phyloP scores from a whole-genome alignment of 1,284 basidiomycete genomes.

The Exobasidium rhododendri region DNA sequence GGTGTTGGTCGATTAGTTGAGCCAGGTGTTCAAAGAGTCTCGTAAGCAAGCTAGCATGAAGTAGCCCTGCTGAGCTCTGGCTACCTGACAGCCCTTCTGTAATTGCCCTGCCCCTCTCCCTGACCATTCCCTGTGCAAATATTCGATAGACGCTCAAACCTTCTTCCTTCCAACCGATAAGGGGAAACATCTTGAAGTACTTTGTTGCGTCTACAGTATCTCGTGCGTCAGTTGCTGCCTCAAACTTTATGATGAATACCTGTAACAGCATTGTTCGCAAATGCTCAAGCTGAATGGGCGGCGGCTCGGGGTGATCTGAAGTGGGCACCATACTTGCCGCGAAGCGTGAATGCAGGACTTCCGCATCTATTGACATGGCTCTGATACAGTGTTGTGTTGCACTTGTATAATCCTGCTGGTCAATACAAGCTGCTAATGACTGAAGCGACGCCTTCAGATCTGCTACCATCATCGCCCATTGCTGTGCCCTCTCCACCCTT shows the following conservation, averaged over 20 bases:
- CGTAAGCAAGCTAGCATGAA: conserved; percentile 58
- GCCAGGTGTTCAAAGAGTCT: conserved; percentile 92
- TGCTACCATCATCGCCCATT: conserved; percentile 79
- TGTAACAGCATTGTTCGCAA: conserved; percentile 73
- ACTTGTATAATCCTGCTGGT: conserved; percentile 87
- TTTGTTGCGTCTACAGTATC: conserved; percentile 72
- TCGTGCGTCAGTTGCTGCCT: conserved; percentile 67
- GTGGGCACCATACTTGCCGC: conserved; percentile 86
- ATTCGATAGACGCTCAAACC: conserved; percentile 89
- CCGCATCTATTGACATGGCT: conserved; percentile 76
- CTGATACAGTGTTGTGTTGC: conserved; percentile 84
- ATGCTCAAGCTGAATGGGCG: conserved; percentile 73
- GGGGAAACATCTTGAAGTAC: conserved; percentile 95
- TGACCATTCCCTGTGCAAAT: conserved; percentile 85
- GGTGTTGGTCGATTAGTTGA: conserved; percentile 93
- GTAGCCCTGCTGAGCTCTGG: conserved; percentile 11
- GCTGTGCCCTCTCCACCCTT: conserved; percentile 75
- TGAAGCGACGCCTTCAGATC: conserved; percentile 74
- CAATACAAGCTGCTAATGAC: conserved; percentile 73
- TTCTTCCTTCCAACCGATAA: conserved; percentile 74
- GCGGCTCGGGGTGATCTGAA: conserved; percentile 77
- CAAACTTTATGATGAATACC: conserved; percentile 75
- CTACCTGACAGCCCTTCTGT: conserved; percentile 26
- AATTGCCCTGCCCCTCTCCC: conserved; percentile 31
- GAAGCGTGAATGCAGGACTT: conserved; percentile 77